Evolutionary conservation across 352 stramenopile genomes (phyloP), one percentile per base, ranked within the genome.

Genomic region (Globisporangium barbulae): DNA sequence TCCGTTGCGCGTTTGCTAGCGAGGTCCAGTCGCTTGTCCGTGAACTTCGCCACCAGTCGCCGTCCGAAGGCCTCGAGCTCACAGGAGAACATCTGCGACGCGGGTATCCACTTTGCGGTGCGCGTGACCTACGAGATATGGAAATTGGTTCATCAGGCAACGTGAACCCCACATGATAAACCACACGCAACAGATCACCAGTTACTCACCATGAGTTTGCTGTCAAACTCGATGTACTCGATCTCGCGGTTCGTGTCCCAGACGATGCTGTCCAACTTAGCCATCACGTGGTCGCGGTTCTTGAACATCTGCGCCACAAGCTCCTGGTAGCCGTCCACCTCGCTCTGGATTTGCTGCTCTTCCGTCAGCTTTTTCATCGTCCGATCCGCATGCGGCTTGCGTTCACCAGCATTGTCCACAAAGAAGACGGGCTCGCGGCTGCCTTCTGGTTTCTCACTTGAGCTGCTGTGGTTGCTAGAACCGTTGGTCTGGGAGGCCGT

Each of bases 311-410:
- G 62, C n/a, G 67, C 61, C 53, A 93, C 53, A 15, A 93, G 49
- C 53, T 86, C 74, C 48, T 90, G 75, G 54, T 93, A 93, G 30
- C 70, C 65, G 0, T 85, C 76, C 4, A 85, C 81, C 42, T 74
- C 75, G 35, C 70, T 62, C 60, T 83, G 71, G n/a, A 75, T 58
- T 6, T 69, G 54, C 62, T 72, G 59, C 67, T 83, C 68, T 25
- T 50, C 45, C 3, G 61, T 67, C 31, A 58, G 10, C 8, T 33
- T 53, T 53, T 68, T 73, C 8, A 62, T 71, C 4, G 72, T 76
- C 19, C 66, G 41, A 21, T 61, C 61, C 3, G 54, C 28, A 31
- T 66, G 49, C 25, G 58, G 74, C 13, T 61, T 78, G 17, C 33
- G 42, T 31, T 79, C 74, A 7, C 84, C 84, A 6, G 73, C 77